These are phyloP conservation scores for Aquilaria yunnanensis DNA, from an alignment of 345 rosid species.

Conservation along the genomic window DNA sequence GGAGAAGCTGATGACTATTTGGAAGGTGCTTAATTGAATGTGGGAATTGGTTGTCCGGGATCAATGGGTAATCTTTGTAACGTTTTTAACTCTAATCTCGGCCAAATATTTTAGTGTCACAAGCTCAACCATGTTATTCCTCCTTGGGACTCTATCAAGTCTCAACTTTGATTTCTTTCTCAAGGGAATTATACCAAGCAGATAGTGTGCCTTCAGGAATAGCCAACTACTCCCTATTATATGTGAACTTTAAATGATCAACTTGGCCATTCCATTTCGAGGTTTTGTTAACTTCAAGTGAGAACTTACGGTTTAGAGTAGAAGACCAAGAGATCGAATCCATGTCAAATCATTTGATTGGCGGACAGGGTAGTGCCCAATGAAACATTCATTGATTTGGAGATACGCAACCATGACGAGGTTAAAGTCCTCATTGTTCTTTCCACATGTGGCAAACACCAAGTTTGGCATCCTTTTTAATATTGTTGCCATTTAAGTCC, in stretches of 20 bases:
- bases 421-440: constrained; percentile 43
- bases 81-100: constrained; percentile 48
- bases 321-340: constrained; percentile 49
- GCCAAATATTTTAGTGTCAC: constrained; percentile 30
- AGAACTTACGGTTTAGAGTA: constrained; percentile 45
- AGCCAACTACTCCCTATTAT: constrained; percentile 37
- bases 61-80: constrained; percentile 77
- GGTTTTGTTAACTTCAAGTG: constrained; percentile 44
- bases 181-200: constrained; percentile 29
- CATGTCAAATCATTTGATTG: constrained; percentile 55
- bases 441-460: constrained; percentile 22
- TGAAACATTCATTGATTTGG: constrained; percentile 59
- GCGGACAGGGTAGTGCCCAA: constrained; percentile 44
- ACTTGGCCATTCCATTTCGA: constrained; percentile 39
- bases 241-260: constrained; percentile 43
- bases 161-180: constrained; percentile 36
- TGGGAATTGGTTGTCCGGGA: constrained; percentile 84
- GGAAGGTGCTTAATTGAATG: constrained; percentile 78
- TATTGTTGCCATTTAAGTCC: no score
- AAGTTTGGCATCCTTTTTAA: no score
- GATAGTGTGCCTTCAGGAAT: constrained; percentile 34
- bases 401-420: constrained; percentile 44
- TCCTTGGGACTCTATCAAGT: constrained; percentile 24
- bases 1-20: constrained; percentile 75
- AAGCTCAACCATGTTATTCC: constrained; percentile 29